Base-by-base conservation (phyloP, 805 yeast species). In the Barnettozyma wickerhamii region DNA sequence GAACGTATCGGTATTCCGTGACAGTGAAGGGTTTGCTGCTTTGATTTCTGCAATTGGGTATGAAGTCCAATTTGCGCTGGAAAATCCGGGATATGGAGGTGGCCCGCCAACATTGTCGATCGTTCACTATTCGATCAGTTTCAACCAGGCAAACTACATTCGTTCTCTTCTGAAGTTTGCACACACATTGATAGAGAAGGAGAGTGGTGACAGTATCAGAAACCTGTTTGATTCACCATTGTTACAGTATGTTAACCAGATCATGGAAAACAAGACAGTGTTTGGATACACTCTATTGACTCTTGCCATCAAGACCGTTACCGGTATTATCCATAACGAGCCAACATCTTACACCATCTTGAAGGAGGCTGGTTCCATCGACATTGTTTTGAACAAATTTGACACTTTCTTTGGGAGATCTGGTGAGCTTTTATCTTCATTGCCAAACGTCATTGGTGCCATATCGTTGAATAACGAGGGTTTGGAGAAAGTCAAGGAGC, bases 281-380 rank as follows among this genome's bases (percentile, higher is more conserved):
- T 86, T 88, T 65, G 96, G 96, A 0, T 75, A 79, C 30, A 71
- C 77, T 13, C 60, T 86, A 12, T 59, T 85, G 12, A 68, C 85
- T 0, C 67, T 75, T 18, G 72, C 85, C 0, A 58, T 90, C 28
- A 81, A 78, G 45, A 74, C 81, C 10, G 71, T 88, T 17, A 74
- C 82, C 30, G 73, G 74, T 10, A 85, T 88, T 44, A 79, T 90
- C 21, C 91, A 90, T 56, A 84, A 83, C 49, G 97, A 91, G 53
- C 96, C 97, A 7, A 88, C 96, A 0, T 86, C 95, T 4, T 90
- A 74, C 53, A 72, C 84, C 3, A 80, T 90, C 31, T 68, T 90
- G 49, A 80, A 77, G 30, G 98, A 90, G 58, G 82, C 95, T 0
- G 75, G 77, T 1, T 77, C 85, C 1, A 77, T 90, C 28, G 83